phyloP scores from a whole-genome alignment of 352 stramenopile genomes.

The Phytophthora cactorum region DNA sequence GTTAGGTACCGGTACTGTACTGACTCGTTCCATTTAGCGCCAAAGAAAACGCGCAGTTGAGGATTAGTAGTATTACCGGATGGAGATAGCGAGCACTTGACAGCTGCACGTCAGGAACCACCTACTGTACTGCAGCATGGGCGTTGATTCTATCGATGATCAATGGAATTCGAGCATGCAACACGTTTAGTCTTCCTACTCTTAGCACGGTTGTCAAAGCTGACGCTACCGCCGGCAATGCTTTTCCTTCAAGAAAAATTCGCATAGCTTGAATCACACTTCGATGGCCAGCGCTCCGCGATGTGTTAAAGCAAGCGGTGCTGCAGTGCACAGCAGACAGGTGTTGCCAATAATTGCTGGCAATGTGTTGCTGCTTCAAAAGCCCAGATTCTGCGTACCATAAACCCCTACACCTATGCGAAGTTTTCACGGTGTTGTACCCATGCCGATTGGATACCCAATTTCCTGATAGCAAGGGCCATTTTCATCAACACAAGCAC shows the following conservation, averaged over 20 bases:
- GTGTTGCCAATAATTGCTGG: not conserved
- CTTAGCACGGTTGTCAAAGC: not conserved
- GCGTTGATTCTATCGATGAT: not conserved
- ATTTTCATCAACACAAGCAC: not conserved
- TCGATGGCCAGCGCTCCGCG: not conserved
- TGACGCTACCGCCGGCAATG: not conserved
- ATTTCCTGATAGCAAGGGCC: not conserved
- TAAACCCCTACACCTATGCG: not conserved
- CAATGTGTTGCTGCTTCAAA: not conserved
- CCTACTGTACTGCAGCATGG: not conserved
- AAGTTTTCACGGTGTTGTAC: conserved; percentile 9
- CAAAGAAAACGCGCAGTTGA: too few relatives aligned
- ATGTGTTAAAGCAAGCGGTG: conserved; percentile 20
- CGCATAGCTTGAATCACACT: not conserved
- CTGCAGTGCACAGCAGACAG: not conserved
- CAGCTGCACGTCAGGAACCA: not conserved
- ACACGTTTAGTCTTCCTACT: conserved; percentile 8
- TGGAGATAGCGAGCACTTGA: not conserved
- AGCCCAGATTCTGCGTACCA: not conserved
- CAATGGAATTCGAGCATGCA: not conserved
- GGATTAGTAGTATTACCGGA: too few relatives aligned
- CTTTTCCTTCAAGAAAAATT: conserved; percentile 1
- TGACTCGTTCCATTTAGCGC: conserved; percentile 14
- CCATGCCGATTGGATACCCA: conserved; percentile 10
- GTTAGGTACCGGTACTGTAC: not conserved